These are phyloP conservation scores for Acanthamoeba culbertsoni DNA, from an alignment of 208 protist genomes.

Conservation along the genomic window DNA sequence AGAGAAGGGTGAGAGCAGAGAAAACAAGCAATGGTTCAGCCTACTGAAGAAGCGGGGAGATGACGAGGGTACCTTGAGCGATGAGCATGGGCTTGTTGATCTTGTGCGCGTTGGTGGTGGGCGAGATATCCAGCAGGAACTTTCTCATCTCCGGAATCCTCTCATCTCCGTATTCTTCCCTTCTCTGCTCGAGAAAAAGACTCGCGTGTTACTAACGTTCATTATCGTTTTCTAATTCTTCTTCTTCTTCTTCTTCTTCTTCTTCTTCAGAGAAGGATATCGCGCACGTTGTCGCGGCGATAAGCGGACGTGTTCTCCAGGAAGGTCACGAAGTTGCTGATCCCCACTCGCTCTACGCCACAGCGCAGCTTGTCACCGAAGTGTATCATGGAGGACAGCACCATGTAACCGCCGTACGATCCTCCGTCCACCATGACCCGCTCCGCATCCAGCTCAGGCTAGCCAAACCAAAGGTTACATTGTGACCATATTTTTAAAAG, in stretches of 20 bases:
- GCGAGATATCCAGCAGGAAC: background rate
- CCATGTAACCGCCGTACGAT: conserved; percentile 27
- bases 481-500: too few species aligned
- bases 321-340: conserved; percentile 48
- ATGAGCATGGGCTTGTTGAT: conserved; percentile 55
- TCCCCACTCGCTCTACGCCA: background rate
- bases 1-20: background rate
- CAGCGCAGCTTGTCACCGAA: background rate
- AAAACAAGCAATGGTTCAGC: background rate
- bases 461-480: too few species aligned
- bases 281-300: conserved; percentile 33
- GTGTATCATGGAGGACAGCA: conserved; percentile 43
- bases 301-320: conserved; percentile 27
- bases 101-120: background rate
- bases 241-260: too few species aligned
- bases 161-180: conserved; percentile 44
- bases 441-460: background rate
- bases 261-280: too few species aligned
- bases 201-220: too few species aligned
- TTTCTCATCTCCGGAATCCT: conserved; percentile 6
- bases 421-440: conserved; percentile 12
- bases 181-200: too few species aligned
- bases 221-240: too few species aligned
- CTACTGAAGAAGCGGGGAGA: background rate
- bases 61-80: background rate